These are phyloP conservation scores for Chlorociboria aeruginascens DNA, from an alignment of 495 filamentous ascomycete species.

Conservation along the genomic window DNA sequence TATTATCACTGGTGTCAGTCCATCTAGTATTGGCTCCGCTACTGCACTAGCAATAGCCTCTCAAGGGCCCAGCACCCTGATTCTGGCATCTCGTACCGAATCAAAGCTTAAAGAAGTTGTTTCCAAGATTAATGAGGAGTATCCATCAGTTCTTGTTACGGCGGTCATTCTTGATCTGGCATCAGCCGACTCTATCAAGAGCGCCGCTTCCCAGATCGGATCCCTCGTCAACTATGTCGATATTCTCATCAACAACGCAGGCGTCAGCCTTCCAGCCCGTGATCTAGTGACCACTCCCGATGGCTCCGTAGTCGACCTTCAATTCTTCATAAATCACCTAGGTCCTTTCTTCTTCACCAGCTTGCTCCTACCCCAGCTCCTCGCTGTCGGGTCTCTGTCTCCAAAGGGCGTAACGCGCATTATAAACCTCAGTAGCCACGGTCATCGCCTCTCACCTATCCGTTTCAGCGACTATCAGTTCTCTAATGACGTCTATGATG, in stretches of 20 bases:
- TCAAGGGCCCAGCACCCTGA: conserved; percentile 8
- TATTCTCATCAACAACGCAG: conserved; percentile 21
- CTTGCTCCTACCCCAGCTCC: conserved; percentile 25
- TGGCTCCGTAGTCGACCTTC: conserved; percentile 34
- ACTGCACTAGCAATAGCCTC: conserved; percentile 11
- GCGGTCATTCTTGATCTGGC: background rate
- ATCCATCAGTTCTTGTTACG: background rate
- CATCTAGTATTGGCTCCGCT: conserved; percentile 11
- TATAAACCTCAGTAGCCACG: conserved; percentile 35
- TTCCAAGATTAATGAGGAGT: no score
- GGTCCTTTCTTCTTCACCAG: conserved; percentile 48
- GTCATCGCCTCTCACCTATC: conserved; percentile 38
- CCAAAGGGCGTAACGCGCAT: background rate
- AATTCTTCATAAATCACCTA: conserved; percentile 45
- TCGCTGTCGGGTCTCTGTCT: background rate
- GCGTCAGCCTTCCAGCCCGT: conserved; percentile 6
- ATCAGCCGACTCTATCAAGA: conserved; percentile 12
- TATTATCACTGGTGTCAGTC: conserved; percentile 18
- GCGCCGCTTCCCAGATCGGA: conserved; percentile 20
- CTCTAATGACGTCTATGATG: conserved; percentile 23
- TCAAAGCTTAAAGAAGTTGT: conserved; percentile 5
- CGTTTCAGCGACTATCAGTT: conserved; percentile 49
- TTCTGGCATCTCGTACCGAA: conserved; percentile 14
- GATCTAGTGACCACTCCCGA: background rate
- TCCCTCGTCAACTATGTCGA: conserved; percentile 19